Base-by-base conservation (phyloP, 441 rosid species). In the Adansonia grandidieri region DNA sequence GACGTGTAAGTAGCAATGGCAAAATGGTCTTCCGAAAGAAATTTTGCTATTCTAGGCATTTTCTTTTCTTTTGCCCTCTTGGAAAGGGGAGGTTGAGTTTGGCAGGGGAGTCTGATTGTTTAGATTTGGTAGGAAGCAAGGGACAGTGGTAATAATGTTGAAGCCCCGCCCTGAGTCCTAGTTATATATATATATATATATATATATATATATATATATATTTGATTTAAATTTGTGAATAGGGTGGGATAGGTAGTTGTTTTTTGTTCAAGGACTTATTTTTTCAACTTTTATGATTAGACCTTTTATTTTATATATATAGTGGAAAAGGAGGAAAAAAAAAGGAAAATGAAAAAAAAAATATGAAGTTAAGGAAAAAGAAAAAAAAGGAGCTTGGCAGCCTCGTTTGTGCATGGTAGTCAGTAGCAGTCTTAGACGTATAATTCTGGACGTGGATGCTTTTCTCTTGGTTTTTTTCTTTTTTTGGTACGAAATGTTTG, bases 171-270 rank as follows among this genome's bases (percentile, higher is more conserved):
- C 32, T 28, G 32, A 28, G 32, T 28, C 32, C 6, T 6, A 70
- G 44, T 73, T 66, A 65, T 44, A 77, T 54, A 71, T 20, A 62
- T 24, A 24, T 24, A 24, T 24, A 28, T 71, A 17, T 50, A 24
- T 24, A 24, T 24, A 28, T 66, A 65, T 44, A 77, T 54, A 71
- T 20, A 62, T 24, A 24, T 24, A 24, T 24, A 28, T 71, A 17
- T 50, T 17, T 79, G 80, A 82, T 85, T 58, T 77, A 73, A 67
- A 45, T 81, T 71, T 85, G 89, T 86, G 87, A 84, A 85, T 82
- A 84, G 83, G 53, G 69, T 42, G 62, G 82, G 32, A 78, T 69
- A 80, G 77, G 65, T 81, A 58, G 77, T 37, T 74, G 37, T 73
- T 19, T 63, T 56, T 71, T 74, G 7, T 57, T 40, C 22, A 62